These are phyloP conservation scores for Epichloe scottii DNA, from an alignment of 2,329 filamentous ascomycete genomes.

Conservation along the genomic window DNA sequence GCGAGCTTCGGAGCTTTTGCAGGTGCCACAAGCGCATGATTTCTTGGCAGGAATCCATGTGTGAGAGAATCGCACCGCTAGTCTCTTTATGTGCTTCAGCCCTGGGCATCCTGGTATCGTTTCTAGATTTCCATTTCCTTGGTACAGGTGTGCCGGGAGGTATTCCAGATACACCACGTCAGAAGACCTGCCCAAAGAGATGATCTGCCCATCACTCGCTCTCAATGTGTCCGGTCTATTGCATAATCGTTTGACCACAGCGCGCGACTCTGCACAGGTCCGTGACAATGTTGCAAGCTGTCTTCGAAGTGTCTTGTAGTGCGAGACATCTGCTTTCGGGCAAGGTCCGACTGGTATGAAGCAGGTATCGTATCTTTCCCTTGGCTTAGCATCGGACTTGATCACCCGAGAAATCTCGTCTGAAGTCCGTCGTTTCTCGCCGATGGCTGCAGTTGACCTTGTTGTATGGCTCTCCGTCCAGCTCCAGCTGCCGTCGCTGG, in stretches of 20 bases:
- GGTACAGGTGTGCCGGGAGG: slow-evolving; percentile 16
- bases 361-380: slow-evolving; percentile 12
- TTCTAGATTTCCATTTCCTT: slow-evolving; percentile 15
- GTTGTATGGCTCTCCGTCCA: slow-evolving; percentile 10
- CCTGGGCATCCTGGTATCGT: slow-evolving; percentile 15
- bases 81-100: slow-evolving; percentile 22
- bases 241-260: slow-evolving; percentile 11
- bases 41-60: slow-evolving; percentile 24
- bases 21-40: slow-evolving; percentile 18
- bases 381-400: slow-evolving; percentile 11
- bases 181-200: slow-evolving; percentile 16
- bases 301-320: slow-evolving; percentile 17
- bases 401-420: slow-evolving; percentile 15
- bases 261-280: slow-evolving; percentile 17
- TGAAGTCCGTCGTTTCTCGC: slow-evolving; percentile 7
- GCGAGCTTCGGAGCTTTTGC: slow-evolving; percentile 19
- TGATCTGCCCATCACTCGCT: slow-evolving; percentile 14
- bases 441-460: background rate
- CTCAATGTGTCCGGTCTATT: slow-evolving; percentile 13
- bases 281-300: slow-evolving; percentile 15
- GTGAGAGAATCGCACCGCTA: slow-evolving; percentile 30
- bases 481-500: slow-evolving; percentile 10
- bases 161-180: slow-evolving; percentile 25
- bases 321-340: slow-evolving; percentile 19
- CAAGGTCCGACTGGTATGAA: slow-evolving; percentile 10